phyloP scores from a whole-genome alignment of 441 rosid species.

The Flueggea neowawraea region DNA sequence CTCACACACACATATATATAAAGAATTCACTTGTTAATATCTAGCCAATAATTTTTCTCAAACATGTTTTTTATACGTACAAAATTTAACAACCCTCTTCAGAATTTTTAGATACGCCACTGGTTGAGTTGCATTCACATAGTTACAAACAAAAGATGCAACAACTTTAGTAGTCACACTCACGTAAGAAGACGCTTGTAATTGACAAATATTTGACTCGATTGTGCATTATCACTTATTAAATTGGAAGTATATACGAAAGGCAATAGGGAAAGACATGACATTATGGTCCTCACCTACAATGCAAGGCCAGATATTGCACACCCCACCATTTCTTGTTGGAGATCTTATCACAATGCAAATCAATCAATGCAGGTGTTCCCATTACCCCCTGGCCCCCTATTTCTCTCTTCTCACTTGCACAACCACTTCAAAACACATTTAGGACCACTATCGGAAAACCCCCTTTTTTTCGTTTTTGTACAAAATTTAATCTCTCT shows the following conservation, averaged over 20 bases:
- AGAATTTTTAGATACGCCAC: too few relatives aligned
- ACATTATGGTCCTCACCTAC: constrained; percentile 11
- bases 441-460: background rate
- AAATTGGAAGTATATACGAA: constrained; percentile 2
- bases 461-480: background rate
- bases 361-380: constrained; percentile 12
- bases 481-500: background rate
- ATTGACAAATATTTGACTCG: too few relatives aligned
- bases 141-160: too few relatives aligned
- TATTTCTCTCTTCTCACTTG: background rate
- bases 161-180: too few relatives aligned
- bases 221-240: too few relatives aligned
- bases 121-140: too few relatives aligned
- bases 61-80: too few relatives aligned
- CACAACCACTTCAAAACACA: background rate
- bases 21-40: too few relatives aligned
- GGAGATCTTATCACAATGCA: constrained; percentile 9
- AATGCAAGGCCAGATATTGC: constrained; percentile 4
- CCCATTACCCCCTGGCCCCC: background rate
- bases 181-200: too few relatives aligned
- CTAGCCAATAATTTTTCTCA: too few relatives aligned
- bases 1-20: too few relatives aligned
- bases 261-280: background rate
- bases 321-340: constrained; percentile 1
- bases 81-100: too few relatives aligned